Evolutionary conservation across 805 yeast genomes (phyloP), one percentile per base, ranked within the genome.

Genomic region (Wickerhamiella galacta): DNA sequence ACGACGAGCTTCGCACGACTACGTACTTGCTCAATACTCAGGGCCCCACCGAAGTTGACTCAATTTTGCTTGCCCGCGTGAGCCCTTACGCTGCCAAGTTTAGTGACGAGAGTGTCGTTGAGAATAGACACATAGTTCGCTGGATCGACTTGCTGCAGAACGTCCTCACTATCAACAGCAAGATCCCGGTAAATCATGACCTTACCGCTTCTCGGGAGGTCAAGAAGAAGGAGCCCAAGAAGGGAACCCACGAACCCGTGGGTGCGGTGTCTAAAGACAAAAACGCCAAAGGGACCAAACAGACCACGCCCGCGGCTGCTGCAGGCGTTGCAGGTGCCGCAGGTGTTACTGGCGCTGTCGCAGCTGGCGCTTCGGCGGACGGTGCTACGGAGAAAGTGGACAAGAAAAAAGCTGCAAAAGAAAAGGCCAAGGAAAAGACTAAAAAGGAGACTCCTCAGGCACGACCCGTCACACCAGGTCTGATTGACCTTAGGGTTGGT

Each of bases 401-500:
- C 17, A 34, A 39, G 17, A 17, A n/a, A 3, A 42, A 30, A 32
- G 52, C 36, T 22, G 42, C 40, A 41, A 49, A 47, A 40, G 46
- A 44, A 42, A 46, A 41, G 41, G 64, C 69, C 53, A 70, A 73
- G 46, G 67, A 68, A 37, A 61, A 66, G 49, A 64, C 74, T 33
- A 49, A 52, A 42, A 52, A 51, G 30, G 57, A 58, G 33, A 75
- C 65, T 21, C 76, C 79, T 34, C 43, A 43, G 8, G 45, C 50
- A 11, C 48, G 47, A 4, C 38, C 48, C 8, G 41, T 42, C 9
- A 38, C 48, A 25, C 95, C 96, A 37, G 70, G 93, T 14, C 63
- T 75, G 66, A 72, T 90, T 52, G 95, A 85, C 54, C 72, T 90
- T 60, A 73, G 93, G 54, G 95, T 90, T 41, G 99, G 99, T 34